These are phyloP conservation scores for Botrytis cinerea DNA, from an alignment of 2,329 filamentous ascomycete species.

Conservation along the genomic window DNA sequence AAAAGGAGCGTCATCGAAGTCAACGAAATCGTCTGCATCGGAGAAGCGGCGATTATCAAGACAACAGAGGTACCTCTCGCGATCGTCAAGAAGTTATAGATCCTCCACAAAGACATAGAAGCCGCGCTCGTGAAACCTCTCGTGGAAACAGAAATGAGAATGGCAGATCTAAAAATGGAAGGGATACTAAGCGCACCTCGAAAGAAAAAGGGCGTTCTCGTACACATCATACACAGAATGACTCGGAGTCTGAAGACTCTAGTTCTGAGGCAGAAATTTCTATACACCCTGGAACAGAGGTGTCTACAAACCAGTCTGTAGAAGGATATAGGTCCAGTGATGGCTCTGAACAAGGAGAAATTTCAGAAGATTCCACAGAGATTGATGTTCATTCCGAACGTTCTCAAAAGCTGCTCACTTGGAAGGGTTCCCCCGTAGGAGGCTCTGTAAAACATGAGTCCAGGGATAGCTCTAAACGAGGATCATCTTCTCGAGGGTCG, in stretches of 20 bases:
- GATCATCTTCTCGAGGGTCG: too few species aligned
- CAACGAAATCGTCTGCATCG: background rate
- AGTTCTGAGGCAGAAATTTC: background rate
- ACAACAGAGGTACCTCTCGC: background rate
- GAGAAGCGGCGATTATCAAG: background rate
- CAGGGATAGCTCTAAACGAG: too few species aligned
- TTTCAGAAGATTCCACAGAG: background rate
- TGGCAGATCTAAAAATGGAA: background rate
- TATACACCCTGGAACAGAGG: background rate
- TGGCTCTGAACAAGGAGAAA: background rate
- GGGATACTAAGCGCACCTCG: background rate
- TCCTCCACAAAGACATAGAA: background rate
- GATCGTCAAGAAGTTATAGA: background rate
- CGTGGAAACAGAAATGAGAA: background rate
- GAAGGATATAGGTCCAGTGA: background rate
- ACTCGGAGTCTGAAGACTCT: background rate
- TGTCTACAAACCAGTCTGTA: background rate
- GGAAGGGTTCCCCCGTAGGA: too few species aligned
- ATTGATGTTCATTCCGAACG: too few species aligned
- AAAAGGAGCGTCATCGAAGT: background rate
- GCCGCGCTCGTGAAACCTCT: background rate
- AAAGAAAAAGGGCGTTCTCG: background rate
- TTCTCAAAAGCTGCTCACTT: too few species aligned
- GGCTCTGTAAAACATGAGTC: too few species aligned
- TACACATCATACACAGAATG: background rate